Conservation (phyloP, 208 protist species). For the Leptomonas seymouri region DNA sequence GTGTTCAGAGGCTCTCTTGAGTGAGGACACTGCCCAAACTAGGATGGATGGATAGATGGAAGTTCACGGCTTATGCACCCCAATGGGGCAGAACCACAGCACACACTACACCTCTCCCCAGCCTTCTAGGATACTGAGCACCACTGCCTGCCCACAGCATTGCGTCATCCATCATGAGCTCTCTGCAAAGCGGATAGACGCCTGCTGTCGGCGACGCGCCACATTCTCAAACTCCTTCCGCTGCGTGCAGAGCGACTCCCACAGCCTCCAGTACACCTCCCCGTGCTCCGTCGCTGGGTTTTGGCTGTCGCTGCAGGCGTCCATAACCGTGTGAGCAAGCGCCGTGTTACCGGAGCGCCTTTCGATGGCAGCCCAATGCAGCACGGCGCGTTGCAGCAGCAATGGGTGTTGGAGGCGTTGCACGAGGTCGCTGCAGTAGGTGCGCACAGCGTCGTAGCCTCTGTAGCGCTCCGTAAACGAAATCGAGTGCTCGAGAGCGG, state of each 20-base stretch:
- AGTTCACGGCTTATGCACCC: too few relatives aligned
- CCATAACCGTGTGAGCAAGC: slow-evolving; percentile 63
- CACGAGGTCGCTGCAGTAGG: slow-evolving; percentile 50
- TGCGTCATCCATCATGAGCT: neutral
- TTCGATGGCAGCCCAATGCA: slow-evolving; percentile 84
- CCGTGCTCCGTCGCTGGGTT: slow-evolving; percentile 58
- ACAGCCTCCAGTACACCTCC: slow-evolving; percentile 70
- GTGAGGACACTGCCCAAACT: too few relatives aligned
- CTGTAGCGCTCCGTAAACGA: slow-evolving; percentile 42
- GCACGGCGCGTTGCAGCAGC: slow-evolving; percentile 63
- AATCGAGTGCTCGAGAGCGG: slow-evolving; percentile 60
- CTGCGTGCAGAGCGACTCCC: slow-evolving; percentile 71
- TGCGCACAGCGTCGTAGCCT: slow-evolving; percentile 48
- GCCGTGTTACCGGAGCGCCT: slow-evolving; percentile 52
- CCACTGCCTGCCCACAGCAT: neutral
- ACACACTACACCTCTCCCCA: too few relatives aligned
- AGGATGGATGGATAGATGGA: too few relatives aligned
- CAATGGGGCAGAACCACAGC: too few relatives aligned
- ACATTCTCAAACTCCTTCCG: slow-evolving; percentile 72
- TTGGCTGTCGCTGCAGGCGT: slow-evolving; percentile 75
- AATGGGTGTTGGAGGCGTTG: slow-evolving; percentile 26
- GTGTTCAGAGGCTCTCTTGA: too few relatives aligned
- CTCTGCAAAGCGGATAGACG: slow-evolving; percentile 44
- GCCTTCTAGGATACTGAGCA: neutral
- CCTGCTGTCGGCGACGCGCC: slow-evolving; percentile 61